Percentiles rank a stretch among this genome's conserved stretches.
phyloP scores from a whole-genome alignment of 2,329 filamentous ascomycete species.

The Sordariomycetes sp. region DNA sequence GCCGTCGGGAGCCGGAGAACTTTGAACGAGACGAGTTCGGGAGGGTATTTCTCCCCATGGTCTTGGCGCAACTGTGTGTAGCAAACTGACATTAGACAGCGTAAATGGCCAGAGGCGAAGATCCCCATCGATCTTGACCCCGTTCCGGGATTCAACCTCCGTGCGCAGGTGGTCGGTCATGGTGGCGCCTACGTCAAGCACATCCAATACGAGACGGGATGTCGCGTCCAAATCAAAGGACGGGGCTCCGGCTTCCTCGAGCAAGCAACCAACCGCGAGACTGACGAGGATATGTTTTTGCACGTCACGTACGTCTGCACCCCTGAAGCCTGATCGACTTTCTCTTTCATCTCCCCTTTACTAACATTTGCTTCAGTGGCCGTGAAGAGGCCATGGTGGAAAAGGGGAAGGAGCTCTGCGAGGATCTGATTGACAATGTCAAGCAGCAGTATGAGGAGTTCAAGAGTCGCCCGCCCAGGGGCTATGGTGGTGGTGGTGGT shows the following conservation, averaged over 20 bases:
- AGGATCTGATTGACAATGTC: constrained; percentile 79
- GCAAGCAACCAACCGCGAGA: constrained; percentile 75
- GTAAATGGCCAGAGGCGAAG: constrained; percentile 97
- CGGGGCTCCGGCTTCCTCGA: constrained; percentile 92
- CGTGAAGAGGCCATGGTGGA: constrained; percentile 81
- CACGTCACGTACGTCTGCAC: constrained; percentile 69
- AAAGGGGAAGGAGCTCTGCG: constrained; percentile 77
- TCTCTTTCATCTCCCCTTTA: neutral
- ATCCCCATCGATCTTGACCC: constrained; percentile 87
- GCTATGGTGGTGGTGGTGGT: constrained; percentile 24
- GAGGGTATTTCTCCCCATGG: constrained; percentile 45
- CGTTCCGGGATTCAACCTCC: constrained; percentile 87
- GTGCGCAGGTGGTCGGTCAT: constrained; percentile 90
- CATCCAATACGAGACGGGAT: constrained; percentile 90
- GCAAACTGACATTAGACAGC: constrained; percentile 37
- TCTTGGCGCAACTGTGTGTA: constrained; percentile 1
- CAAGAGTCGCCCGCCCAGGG: constrained; percentile 69
- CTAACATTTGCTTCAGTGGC: constrained; percentile 47
- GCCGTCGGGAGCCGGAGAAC: constrained; percentile 67
- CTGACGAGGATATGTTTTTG: constrained; percentile 92
- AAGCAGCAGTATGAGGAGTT: constrained; percentile 83
- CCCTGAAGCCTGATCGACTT: neutral
- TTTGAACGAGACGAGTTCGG: constrained; percentile 88
- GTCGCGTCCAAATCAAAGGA: constrained; percentile 96
- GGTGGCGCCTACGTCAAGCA: constrained; percentile 96